Evolutionary conservation across 129 eudicot species (phyloP).

Genomic region (Pulicaria dysenterica): DNA sequence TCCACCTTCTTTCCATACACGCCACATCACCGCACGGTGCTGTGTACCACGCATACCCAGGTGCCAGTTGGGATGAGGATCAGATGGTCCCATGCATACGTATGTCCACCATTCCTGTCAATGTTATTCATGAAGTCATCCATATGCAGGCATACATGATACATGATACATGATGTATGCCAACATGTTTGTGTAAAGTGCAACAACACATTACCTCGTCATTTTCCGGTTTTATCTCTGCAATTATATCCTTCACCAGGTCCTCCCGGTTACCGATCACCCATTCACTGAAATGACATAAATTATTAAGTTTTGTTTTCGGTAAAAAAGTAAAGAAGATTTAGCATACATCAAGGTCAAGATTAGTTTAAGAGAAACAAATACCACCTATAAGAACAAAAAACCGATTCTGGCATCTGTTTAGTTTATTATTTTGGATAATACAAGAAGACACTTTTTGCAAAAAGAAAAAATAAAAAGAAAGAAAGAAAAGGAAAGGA

Average conservation of each 20-base stretch:
- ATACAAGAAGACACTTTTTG: too few relatives aligned
- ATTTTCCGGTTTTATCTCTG: slow-evolving; percentile 75
- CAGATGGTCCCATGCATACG: slow-evolving; percentile 97
- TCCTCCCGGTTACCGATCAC: slow-evolving; percentile 97
- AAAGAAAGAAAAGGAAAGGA: too few relatives aligned
- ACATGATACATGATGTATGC: not conserved
- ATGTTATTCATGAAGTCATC: slow-evolving; percentile 14
- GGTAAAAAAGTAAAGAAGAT: not conserved
- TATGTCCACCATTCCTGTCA: slow-evolving; percentile 99
- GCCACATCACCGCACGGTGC: slow-evolving; percentile 99
- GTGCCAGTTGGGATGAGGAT: slow-evolving; percentile 99
- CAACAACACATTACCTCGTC: slow-evolving; percentile 63
- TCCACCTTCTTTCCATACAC: slow-evolving; percentile 99
- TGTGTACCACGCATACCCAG: slow-evolving; percentile 99
- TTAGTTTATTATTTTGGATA: too few relatives aligned
- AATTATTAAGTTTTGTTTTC: not conserved
- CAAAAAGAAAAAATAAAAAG: too few relatives aligned
- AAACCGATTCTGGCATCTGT: too few relatives aligned
- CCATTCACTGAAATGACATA: slow-evolving; percentile 74
- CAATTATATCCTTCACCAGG: slow-evolving; percentile 81
- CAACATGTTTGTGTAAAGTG: slow-evolving; percentile 17
- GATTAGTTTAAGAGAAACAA: not conserved
- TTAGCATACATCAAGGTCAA: not conserved
- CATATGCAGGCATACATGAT: not conserved
- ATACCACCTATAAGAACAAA: too few relatives aligned